A percentile compares a stretch with the other conserved stretches of the same genome.
These are phyloP conservation scores for Tolypocladium album DNA, from an alignment of 2,329 filamentous ascomycete species.

Conservation along the genomic window DNA sequence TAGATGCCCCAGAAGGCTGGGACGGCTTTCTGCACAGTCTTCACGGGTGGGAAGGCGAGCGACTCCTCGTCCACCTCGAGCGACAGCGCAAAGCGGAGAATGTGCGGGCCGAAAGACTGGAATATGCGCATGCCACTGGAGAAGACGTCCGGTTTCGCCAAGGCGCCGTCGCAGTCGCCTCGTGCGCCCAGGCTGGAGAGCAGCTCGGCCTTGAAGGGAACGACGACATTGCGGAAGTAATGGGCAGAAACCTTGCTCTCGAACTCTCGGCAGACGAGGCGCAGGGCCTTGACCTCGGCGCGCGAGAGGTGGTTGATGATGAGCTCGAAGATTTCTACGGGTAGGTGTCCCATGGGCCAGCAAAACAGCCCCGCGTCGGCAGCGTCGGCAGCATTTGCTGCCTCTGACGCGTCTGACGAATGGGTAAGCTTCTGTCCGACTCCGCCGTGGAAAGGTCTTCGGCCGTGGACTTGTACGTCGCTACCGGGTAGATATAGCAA, in stretches of 20 bases:
- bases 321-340: slow-evolving; percentile 50
- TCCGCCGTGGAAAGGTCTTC: no score
- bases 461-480: not conserved
- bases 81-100: slow-evolving; percentile 54
- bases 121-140: slow-evolving; percentile 49
- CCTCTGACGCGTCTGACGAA: not conserved
- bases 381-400: not conserved
- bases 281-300: slow-evolving; percentile 47
- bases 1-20: slow-evolving; percentile 54
- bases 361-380: not conserved
- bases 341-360: slow-evolving; percentile 31
- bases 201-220: slow-evolving; percentile 55
- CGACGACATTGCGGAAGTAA: slow-evolving; percentile 52
- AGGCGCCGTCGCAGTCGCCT: slow-evolving; percentile 9
- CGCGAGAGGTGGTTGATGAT: slow-evolving; percentile 46
- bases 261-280: slow-evolving; percentile 48
- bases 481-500: not conserved
- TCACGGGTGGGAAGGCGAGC: slow-evolving; percentile 40
- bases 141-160: slow-evolving; percentile 15
- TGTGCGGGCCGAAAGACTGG: slow-evolving; percentile 47
- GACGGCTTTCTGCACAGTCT: slow-evolving; percentile 41
- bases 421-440: not conserved
- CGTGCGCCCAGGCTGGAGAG: slow-evolving; percentile 28
- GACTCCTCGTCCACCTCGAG: slow-evolving; percentile 53
- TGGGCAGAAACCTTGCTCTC: slow-evolving; percentile 44